phyloP scores from a whole-genome alignment of 2,329 filamentous ascomycete genomes.

The Trichoderma atrobrunneum region DNA sequence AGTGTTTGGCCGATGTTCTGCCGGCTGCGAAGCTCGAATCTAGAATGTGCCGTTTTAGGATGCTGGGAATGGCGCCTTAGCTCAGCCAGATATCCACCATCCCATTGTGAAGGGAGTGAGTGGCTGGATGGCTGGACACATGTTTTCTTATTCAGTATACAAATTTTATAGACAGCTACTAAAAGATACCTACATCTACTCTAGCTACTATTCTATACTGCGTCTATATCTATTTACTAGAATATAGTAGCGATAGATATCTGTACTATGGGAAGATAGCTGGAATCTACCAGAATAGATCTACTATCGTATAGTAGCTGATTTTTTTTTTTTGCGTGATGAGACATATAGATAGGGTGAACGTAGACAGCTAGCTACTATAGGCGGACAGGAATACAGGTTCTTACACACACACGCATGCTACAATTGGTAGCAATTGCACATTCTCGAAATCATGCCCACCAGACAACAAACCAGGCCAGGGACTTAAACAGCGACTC shows the following conservation, averaged over 20 bases:
- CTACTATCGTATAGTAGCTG: not conserved
- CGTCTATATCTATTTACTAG: not conserved
- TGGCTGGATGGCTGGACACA: not conserved
- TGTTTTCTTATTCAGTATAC: not conserved
- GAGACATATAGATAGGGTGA: no score
- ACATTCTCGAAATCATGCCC: no score
- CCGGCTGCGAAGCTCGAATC: not conserved
- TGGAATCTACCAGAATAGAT: not conserved
- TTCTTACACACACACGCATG: no score
- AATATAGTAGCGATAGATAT: not conserved
- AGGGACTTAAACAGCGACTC: no score
- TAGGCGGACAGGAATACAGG: no score
- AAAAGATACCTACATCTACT: not conserved
- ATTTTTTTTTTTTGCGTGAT: no score
- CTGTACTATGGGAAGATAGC: not conserved
- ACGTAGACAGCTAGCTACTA: no score
- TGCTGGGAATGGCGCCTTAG: not conserved
- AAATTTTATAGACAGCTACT: not conserved
- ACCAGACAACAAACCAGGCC: no score
- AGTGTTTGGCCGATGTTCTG: constrained; percentile 6
- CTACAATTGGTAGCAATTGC: no score
- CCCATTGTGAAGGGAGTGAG: not conserved
- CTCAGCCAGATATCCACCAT: not conserved
- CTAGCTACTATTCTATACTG: not conserved
- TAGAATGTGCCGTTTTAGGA: not conserved